These are phyloP conservation scores for Solanum aculeatissimum DNA, from an alignment of 305 asterid species.

Conservation along the genomic window DNA sequence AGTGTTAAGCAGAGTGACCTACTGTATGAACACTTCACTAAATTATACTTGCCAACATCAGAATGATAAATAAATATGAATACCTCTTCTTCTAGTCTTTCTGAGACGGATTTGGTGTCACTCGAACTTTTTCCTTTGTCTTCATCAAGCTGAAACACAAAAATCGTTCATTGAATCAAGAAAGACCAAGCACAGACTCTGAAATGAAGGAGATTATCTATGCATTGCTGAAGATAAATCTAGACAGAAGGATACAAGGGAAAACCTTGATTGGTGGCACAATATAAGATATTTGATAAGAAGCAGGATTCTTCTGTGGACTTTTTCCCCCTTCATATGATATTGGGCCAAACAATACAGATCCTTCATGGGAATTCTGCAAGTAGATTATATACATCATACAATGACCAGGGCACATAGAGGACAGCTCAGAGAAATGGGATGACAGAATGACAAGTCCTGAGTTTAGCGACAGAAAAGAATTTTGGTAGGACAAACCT, in stretches of 20 bases:
- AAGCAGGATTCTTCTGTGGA: constrained; percentile 61
- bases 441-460: neutral
- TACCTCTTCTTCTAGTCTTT: constrained; percentile 88
- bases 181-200: neutral
- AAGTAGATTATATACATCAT: constrained; percentile 10
- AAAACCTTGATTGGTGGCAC: constrained; percentile 84
- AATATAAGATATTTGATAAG: constrained; percentile 52
- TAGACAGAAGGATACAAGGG: neutral
- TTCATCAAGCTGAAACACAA: constrained; percentile 48
- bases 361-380: constrained; percentile 76
- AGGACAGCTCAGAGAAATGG: neutral
- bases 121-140: constrained; percentile 57
- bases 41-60: neutral
- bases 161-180: constrained; percentile 5
- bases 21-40: neutral
- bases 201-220: neutral
- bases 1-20: neutral
- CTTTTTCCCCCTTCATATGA: constrained; percentile 54
- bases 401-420: neutral
- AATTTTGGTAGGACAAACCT: constrained; percentile 37
- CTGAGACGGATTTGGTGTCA: constrained; percentile 52
- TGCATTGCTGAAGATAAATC: constrained; percentile 1
- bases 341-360: constrained; percentile 72
- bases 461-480: neutral
- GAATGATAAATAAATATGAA: neutral